Base-by-base conservation (phyloP, 129 eudicot genomes). In the Mikania micrantha region DNA sequence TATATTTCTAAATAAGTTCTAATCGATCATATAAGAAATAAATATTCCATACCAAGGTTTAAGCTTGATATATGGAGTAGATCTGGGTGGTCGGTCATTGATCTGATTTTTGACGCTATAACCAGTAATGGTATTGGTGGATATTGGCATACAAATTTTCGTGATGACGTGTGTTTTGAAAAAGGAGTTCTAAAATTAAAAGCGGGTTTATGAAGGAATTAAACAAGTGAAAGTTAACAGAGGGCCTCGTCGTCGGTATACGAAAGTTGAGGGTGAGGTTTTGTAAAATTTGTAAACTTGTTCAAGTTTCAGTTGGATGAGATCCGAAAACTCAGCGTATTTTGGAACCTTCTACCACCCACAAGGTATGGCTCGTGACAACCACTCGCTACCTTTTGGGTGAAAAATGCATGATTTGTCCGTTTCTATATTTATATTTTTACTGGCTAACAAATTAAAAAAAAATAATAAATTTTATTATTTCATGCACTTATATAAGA, bases 331-430 rank as follows among this genome's bases (percentile, higher is more conserved):
- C 50, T 74, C 28, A n/a, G 44, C 47, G 41, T 15, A 0, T 64
- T 5, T 31, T 60, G 47, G 68, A 68, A 76, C 34, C 80, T 76
- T 76, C 80, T 27, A 56, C 75, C 70, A 76, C 75, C 40, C 70
- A 40, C 80, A 60, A 28, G 59, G 70, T 76, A 56, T n/a, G 70
- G 64, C 38, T 28, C 75, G 75, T 60, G 70, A 34, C 1, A 5
- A 31, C 47, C 61, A 76, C 70, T 75, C 74, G 74, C 80, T 17
- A 9, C 62, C 74, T 75, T 59, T 48, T 34, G n/a, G 20, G 62
- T 66, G 40, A 4, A 22, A 25, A 67, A 36, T 45, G 25, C 75
- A 75, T 67, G 56, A 34, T 68, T 36, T 67, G 64, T 75, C 74
- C 32, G 60, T 41, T 66, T 53, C 44, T 6, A 41, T 15, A 12